These are phyloP conservation scores for Fermentozyma sake DNA, from an alignment of 1,139 yeast genomes.

Conservation along the genomic window DNA sequence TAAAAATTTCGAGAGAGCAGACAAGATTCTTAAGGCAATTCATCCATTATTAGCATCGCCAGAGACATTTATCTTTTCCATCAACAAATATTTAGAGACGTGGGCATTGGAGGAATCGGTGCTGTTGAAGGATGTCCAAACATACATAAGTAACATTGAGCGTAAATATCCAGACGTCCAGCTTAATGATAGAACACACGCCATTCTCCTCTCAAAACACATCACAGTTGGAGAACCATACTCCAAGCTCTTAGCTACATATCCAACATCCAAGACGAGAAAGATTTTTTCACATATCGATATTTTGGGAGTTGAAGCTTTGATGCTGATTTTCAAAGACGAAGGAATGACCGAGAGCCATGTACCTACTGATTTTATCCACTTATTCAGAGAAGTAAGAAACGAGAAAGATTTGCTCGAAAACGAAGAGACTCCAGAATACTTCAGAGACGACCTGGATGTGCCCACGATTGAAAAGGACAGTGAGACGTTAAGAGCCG, in stretches of 20 bases:
- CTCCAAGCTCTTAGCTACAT: slow-evolving; percentile 7
- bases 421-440: slow-evolving; percentile 22
- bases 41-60: slow-evolving; percentile 38
- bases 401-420: slow-evolving; percentile 10
- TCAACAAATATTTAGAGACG: slow-evolving; percentile 36
- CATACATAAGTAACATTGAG: slow-evolving; percentile 24
- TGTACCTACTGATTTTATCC: slow-evolving; percentile 33
- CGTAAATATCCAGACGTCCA: slow-evolving; percentile 23
- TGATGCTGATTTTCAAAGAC: slow-evolving; percentile 35
- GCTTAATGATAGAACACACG: slow-evolving; percentile 44
- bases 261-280: slow-evolving; percentile 17
- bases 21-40: slow-evolving; percentile 56
- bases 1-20: slow-evolving; percentile 68
- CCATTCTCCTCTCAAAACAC: slow-evolving; percentile 23
- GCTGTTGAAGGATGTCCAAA: slow-evolving; percentile 22
- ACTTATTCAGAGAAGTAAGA: slow-evolving; percentile 25
- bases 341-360: slow-evolving; percentile 20
- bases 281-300: slow-evolving; percentile 63
- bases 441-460: slow-evolving; percentile 20
- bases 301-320: slow-evolving; percentile 61
- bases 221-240: slow-evolving; percentile 10
- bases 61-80: slow-evolving; percentile 29
- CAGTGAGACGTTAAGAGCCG: slow-evolving; percentile 57
- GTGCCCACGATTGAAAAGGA: slow-evolving; percentile 45
- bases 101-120: slow-evolving; percentile 28